phyloP scores from a whole-genome alignment of 345 rosid species.

The Pistacia vera region DNA sequence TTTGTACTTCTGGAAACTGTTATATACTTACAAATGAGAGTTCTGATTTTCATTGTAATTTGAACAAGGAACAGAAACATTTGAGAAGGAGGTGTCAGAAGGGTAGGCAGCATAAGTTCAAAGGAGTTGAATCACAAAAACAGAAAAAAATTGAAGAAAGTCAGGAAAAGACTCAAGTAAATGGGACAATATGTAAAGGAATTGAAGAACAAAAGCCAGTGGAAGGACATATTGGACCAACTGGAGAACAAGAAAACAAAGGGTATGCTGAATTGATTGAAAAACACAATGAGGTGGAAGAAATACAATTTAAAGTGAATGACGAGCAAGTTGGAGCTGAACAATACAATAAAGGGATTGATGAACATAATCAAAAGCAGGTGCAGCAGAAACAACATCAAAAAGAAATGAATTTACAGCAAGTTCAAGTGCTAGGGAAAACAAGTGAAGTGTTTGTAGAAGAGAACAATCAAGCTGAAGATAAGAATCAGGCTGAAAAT shows the following conservation, averaged over 20 bases:
- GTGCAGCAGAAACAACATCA: not conserved
- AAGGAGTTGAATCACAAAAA: constrained; percentile 4
- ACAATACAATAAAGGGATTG: not conserved
- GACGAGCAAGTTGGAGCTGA: not conserved
- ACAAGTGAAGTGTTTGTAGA: not conserved
- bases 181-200: not conserved
- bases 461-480: constrained; percentile 11
- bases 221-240: constrained; percentile 5
- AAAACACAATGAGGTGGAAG: not conserved
- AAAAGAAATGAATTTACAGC: not conserved
- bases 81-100: not conserved
- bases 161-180: constrained; percentile 9
- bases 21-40: constrained; percentile 16
- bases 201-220: not conserved
- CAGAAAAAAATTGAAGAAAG: not conserved
- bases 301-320: not conserved
- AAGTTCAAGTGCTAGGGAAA: not conserved
- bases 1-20: constrained; percentile 7
- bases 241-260: not conserved
- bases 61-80: constrained; percentile 3
- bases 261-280: not conserved
- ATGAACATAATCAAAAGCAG: not conserved
- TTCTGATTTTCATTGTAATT: not conserved
- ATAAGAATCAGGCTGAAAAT: not conserved
- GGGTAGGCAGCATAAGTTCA: not conserved